Evolutionary conservation across 129 eudicot species (phyloP).

Genomic region (Silybum marianum): DNA sequence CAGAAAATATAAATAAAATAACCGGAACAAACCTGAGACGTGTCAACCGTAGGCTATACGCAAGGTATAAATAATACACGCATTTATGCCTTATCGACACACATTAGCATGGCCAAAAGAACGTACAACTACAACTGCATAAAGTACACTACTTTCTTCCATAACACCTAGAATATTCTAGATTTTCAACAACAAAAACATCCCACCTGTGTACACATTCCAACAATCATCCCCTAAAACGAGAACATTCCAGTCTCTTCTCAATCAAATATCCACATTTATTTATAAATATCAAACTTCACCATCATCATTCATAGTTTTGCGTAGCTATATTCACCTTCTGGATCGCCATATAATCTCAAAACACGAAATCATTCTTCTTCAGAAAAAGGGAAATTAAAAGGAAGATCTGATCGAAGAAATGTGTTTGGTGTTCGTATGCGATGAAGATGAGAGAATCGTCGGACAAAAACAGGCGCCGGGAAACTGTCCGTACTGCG

Average conservation of each 20-base stretch:
- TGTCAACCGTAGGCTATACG: slow-evolving; percentile 21
- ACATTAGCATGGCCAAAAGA: neutral
- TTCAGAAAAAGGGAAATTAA: neutral
- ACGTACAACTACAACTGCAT: neutral
- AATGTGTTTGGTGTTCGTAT: slow-evolving; percentile 69
- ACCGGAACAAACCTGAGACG: neutral
- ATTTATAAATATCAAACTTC: slow-evolving; percentile 15
- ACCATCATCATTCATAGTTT: neutral
- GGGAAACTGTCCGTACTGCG: slow-evolving; percentile 82
- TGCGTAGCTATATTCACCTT: neutral
- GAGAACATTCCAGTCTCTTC: slow-evolving; percentile 33
- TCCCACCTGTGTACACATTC: neutral
- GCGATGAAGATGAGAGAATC: slow-evolving; percentile 77
- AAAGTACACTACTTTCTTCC: neutral
- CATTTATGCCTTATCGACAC: slow-evolving; percentile 10
- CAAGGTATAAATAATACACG: neutral
- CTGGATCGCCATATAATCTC: neutral
- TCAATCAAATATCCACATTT: slow-evolving; percentile 12
- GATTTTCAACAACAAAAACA: neutral
- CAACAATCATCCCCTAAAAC: neutral
- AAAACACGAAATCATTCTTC: neutral
- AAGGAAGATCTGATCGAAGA: neutral
- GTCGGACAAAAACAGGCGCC: slow-evolving; percentile 63
- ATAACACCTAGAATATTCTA: slow-evolving; percentile 11
- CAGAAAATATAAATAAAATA: neutral